Evolutionary conservation across 176 grass and related monocot species (phyloP), one percentile per base, ranked within the genome.

Genomic region (Alopecurus myosuroides): DNA sequence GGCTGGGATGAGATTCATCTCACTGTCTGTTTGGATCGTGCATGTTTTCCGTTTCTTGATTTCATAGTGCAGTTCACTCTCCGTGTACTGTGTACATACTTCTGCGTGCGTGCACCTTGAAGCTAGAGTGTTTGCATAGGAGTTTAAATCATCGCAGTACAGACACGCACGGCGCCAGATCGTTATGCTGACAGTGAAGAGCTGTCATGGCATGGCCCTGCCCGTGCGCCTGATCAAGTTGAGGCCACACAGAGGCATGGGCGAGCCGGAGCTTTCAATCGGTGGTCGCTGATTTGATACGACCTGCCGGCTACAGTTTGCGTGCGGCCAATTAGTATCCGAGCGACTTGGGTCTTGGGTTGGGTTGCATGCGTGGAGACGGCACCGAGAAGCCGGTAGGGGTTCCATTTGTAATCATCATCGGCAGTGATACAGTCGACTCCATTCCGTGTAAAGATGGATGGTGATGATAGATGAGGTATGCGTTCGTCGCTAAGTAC

Each of bases 181-280:
- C 68, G 52, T 72, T 77, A 42, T 49, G 15, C 45, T 48, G 69
- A 35, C 60, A 70, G 61, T 25, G 22, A 71, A 39, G 9, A 39
- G 19, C 66, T 23, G 30, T 2, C 14, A 73, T 23, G 81, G 50
- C 45, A 70, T 57, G 49, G 17, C 10, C 41, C 41, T 0, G 29
- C 3, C 31, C 44, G 1, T 17, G 46, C 29, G 82, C 39, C 3
- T 41, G 78, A 81, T 31, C 34, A 77, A 42, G 72, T 40, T 37
- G 34, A 77, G 56, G 77, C 71, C 62, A 82, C 72, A n/a, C 9
- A 34, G 77, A 82, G 40, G 73, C 53, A 81, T 50, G 74, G 81
- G 70, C 81, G 53, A 84, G 4, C 5, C 40, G 28, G 36, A 11
- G 14, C 17, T 42, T 2, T 36, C 61, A 36, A 55, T 70, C 25